A percentile compares a stretch with the other conserved stretches of the same genome.
Conservation (phyloP, 2,329 filamentous ascomycete genomes). For the Thielaviopsis musarum region DNA sequence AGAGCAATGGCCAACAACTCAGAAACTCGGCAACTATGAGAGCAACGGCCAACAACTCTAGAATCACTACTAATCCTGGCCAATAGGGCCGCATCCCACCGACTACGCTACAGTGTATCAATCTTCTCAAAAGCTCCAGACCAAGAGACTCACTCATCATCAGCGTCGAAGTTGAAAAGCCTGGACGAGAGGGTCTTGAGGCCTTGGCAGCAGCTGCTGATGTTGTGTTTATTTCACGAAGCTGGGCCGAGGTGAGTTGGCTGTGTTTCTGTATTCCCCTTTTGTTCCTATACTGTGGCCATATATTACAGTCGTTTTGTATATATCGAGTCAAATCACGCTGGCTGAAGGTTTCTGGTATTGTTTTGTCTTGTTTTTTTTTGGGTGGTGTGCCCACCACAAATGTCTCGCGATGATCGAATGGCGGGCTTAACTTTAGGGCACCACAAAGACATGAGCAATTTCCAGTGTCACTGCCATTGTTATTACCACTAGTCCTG, state of each 20-base stretch:
- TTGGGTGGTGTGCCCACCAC: not conserved
- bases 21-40: not conserved
- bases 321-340: no score
- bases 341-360: not conserved
- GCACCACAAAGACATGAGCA: not conserved
- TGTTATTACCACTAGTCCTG: not conserved
- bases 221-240: constrained; percentile 56
- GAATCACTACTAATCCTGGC: no score
- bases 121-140: constrained; percentile 29
- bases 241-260: constrained; percentile 47
- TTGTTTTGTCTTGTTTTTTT: not conserved
- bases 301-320: no score
- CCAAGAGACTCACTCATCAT: constrained; percentile 27
- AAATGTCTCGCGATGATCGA: not conserved
- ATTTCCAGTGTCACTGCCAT: not conserved
- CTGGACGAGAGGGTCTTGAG: constrained; percentile 39
- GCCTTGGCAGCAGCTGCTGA: constrained; percentile 46
- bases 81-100: constrained; percentile 45
- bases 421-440: not conserved
- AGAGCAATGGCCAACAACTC: not conserved
- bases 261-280: not conserved
- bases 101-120: constrained; percentile 41
- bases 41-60: not conserved
- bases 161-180: constrained; percentile 61
- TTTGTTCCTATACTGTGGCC: constrained; percentile 15